Evolutionary conservation across 805 yeast genomes (phyloP).

Genomic region (Tetrapisispora phaffii): DNA sequence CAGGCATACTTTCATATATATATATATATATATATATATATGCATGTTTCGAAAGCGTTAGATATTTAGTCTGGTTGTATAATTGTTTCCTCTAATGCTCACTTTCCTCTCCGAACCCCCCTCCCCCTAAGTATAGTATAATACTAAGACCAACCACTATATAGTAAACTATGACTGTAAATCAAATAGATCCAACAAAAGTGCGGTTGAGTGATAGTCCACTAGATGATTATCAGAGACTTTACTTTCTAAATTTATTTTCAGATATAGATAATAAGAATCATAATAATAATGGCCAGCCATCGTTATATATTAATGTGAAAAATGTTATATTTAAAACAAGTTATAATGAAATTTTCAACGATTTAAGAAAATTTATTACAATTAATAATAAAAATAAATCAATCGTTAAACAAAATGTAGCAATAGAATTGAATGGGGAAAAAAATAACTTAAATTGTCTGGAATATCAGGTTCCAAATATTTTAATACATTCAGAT

Average conservation of each 20-base stretch:
- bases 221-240: constrained; percentile 27
- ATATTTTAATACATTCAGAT: constrained; percentile 6
- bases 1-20: no score
- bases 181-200: constrained; percentile 8
- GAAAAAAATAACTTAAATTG: constrained; percentile 14
- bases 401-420: neutral
- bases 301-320: neutral
- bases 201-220: constrained; percentile 18
- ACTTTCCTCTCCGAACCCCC: no score
- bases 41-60: no score
- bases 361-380: neutral
- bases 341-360: neutral
- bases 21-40: no score
- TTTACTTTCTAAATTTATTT: constrained; percentile 16
- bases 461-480: constrained; percentile 25
- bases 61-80: no score
- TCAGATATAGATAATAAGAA: constrained; percentile 2
- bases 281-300: neutral
- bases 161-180: neutral
- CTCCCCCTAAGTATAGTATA: no score
- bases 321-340: neutral
- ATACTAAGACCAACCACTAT: neutral
- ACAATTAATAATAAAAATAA: neutral
- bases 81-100: no score
- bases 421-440: neutral